phyloP scores from a whole-genome alignment of 345 rosid species.

The Firmiana major region DNA sequence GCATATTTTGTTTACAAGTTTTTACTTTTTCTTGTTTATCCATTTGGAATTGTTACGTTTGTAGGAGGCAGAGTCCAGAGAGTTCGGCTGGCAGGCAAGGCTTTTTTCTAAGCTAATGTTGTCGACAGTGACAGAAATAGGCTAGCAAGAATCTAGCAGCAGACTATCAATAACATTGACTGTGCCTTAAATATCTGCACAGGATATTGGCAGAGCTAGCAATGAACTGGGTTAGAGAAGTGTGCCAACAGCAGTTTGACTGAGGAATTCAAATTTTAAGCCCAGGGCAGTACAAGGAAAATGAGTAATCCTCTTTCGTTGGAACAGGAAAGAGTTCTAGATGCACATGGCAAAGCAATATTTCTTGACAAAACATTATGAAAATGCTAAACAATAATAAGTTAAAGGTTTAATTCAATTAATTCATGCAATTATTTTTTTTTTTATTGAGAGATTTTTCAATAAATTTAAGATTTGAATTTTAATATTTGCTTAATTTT shows the following conservation, averaged over 20 bases:
- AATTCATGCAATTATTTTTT: too few species aligned
- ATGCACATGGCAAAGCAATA: too few species aligned
- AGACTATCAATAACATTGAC: constrained; percentile 13
- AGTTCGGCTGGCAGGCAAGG: background rate
- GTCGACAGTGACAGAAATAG: background rate
- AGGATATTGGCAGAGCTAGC: constrained; percentile 4
- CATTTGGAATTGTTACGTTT: background rate
- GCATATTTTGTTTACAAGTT: too few species aligned
- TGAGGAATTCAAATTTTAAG: background rate
- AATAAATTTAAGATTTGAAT: too few species aligned
- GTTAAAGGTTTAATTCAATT: too few species aligned
- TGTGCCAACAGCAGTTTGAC: constrained; percentile 20
- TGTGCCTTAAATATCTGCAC: background rate
- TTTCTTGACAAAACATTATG: too few species aligned
- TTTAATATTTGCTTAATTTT: too few species aligned
- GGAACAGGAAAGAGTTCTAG: too few species aligned
- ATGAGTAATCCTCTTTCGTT: background rate
- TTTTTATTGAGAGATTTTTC: too few species aligned
- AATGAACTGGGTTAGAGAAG: background rate
- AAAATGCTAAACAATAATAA: too few species aligned
- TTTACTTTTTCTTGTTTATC: background rate
- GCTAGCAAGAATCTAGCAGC: constrained; percentile 7
- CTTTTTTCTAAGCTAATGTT: background rate
- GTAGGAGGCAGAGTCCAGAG: background rate
- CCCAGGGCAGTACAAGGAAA: background rate